Conservation (phyloP, 73 alveolate genomes). For the Effrenium voratum region DNA sequence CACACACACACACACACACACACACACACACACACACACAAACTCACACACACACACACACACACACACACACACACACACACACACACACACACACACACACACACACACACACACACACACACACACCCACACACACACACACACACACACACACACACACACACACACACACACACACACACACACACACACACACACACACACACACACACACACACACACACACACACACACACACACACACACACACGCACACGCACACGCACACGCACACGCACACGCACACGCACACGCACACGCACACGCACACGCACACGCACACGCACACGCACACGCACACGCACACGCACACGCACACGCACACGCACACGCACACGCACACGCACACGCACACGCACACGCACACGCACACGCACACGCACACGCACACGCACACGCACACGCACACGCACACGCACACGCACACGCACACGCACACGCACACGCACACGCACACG, state of each 20-base stretch:
- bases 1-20: no score
- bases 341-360: constrained; percentile 10
- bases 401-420: constrained; percentile 10
- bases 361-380: constrained; percentile 3
- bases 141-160: no score
- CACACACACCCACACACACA: no score
- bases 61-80: no score
- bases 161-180: no score
- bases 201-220: no score
- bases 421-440: constrained; percentile 13
- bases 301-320: constrained; percentile 13
- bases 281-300: constrained; percentile 10
- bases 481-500: constrained; percentile 13
- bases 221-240: constrained; percentile 4
- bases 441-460: constrained; percentile 10
- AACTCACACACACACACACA: no score
- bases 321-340: constrained; percentile 10
- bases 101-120: no score
- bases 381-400: constrained; percentile 10
- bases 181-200: no score
- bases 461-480: constrained; percentile 10
- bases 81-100: no score
- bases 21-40: no score
- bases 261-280: constrained; percentile 10
- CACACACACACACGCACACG: constrained; percentile 8